Evolutionary conservation across 805 yeast species (phyloP).

Genomic region (Lachancea sp.): DNA sequence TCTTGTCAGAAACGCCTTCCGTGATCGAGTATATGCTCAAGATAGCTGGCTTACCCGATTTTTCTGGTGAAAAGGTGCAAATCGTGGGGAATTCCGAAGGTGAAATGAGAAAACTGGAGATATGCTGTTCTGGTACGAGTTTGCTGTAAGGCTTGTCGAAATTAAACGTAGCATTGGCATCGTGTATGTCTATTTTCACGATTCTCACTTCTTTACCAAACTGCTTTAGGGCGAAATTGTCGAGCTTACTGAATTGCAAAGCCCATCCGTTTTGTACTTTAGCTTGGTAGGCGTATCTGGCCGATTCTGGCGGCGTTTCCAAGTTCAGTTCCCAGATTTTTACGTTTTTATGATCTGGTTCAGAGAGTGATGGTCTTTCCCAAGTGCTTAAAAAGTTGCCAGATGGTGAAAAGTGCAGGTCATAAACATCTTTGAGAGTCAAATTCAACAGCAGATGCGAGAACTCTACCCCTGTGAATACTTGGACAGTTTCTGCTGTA

Average conservation of each 20-base stretch:
- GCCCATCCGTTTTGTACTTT: slow-evolving; percentile 85
- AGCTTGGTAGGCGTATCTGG: slow-evolving; percentile 52
- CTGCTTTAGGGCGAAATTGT: slow-evolving; percentile 27
- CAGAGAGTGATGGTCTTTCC: slow-evolving; percentile 78
- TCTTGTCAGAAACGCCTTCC: slow-evolving; percentile 43
- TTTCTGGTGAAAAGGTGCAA: slow-evolving; percentile 86
- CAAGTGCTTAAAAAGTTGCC: slow-evolving; percentile 81
- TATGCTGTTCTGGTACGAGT: slow-evolving; percentile 42
- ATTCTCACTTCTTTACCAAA: slow-evolving; percentile 29
- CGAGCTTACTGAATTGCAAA: slow-evolving; percentile 32
- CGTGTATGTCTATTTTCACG: slow-evolving; percentile 38
- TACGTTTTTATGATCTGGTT: slow-evolving; percentile 71
- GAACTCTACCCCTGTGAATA: slow-evolving; percentile 26
- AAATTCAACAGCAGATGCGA: slow-evolving; percentile 17
- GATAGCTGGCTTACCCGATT: slow-evolving; percentile 80
- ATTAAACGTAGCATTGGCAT: slow-evolving; percentile 33
- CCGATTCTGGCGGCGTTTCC: slow-evolving; percentile 35
- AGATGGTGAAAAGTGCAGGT: slow-evolving; percentile 80
- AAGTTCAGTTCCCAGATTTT: slow-evolving; percentile 58
- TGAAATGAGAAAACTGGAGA: slow-evolving; percentile 51
- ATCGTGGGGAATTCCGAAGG: slow-evolving; percentile 88
- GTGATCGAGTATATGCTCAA: slow-evolving; percentile 60
- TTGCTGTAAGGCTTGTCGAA: slow-evolving; percentile 52
- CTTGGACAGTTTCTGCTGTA: slow-evolving; percentile 22
- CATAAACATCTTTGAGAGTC: slow-evolving; percentile 60